Base-by-base conservation (phyloP, 2,329 filamentous ascomycete genomes). In the Didymosphaeria variabile region DNA sequence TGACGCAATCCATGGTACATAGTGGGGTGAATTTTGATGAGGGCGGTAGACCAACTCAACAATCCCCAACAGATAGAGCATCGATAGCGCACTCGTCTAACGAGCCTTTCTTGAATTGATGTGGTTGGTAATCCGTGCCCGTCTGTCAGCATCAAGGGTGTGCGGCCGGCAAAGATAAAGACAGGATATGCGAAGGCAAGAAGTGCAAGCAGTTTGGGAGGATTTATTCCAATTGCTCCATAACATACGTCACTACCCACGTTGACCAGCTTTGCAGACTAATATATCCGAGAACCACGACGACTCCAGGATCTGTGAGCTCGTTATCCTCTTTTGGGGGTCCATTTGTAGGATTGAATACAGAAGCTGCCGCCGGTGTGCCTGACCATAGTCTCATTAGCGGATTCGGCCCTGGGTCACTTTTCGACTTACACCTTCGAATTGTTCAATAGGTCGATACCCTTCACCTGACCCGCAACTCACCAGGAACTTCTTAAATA, bases 261-360 rank as follows among this genome's bases (percentile, higher is more conserved):
- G 94, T 80, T 97, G 92, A 69, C 94, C 95, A 63, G 94, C 94
- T 80, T 94, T 94, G 84, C 95, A 99, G 61, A 98, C 86, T 81
- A 94, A 96, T 80, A 98, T 97, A 80, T 97, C 94, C 69, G 94
- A 91, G 69, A 95, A 93, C 95, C 95, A 99, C 83, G 98, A 95
- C 5, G 94, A 98, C 80, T 97, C 97, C 73, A 98, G 88, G 59
- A 98, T 92, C 81, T 99, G 95, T 38, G 94, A 94, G 60, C 94
- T 94, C 31, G 93, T 97, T 76, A 99, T 94, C 70, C 95, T 92
- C 66, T 94, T 91, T 59, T 88, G 88, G 31, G 95, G 93, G 77
- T 97, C 97, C 32, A 95, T 95, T 75, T 98, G 95, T 47, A 99
- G 86, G 66, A 98, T 97, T 23, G 94, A 98, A 82, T 99, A 99